Evolutionary conservation across 352 stramenopile genomes (phyloP), one percentile per base, ranked within the genome.

Genomic region (Phytophthora kernoviae): DNA sequence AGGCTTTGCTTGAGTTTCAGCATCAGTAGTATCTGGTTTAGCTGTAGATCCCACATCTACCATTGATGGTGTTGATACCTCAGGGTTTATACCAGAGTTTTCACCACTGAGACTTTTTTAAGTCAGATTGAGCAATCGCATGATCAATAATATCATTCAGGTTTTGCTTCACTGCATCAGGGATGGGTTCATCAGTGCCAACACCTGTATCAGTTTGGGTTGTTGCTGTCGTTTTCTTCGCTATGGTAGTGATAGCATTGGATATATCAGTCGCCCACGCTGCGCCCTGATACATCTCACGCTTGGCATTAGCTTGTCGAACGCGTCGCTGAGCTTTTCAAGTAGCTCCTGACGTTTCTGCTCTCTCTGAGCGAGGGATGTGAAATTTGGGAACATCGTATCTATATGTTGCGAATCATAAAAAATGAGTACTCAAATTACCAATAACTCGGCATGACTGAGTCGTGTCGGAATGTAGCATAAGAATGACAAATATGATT

Each of bases 351-450:
- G 24, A 7, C 24, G 24, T 30, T 30, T 30, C 6, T 30, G 24
- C 24, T 30, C 34, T 41, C 34, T 5, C 34, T 18, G 34, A 41
- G 34, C 34, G 34, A 41, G 34, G 34, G 34, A 41, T 44, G 39
- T 44, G 18, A 44, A 44, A 44, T 44, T 20, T 5, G 39, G 39
- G n/a, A 44, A 44, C 39, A 44, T 44, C 7, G 39, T 44, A 11
- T 44, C 39, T 44, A 44, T 44, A 44, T 44, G 5, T 17, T 39
- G 10, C 4, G 33, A 39, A 24, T 24, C 1, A 44, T 24, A 44
- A 44, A 44, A 44, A 44, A 44, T 44, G 39, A 44, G 39, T 44
- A 22, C 14, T 22, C 20, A 30, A 44, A 44, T 44, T 44, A 44
- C 39, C 39, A 44, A 18, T 41, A 41, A 11, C 34, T 41, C 1